Evolutionary conservation across 495 filamentous ascomycete genomes (phyloP).

Genomic region (Gamarada debralockiae): DNA sequence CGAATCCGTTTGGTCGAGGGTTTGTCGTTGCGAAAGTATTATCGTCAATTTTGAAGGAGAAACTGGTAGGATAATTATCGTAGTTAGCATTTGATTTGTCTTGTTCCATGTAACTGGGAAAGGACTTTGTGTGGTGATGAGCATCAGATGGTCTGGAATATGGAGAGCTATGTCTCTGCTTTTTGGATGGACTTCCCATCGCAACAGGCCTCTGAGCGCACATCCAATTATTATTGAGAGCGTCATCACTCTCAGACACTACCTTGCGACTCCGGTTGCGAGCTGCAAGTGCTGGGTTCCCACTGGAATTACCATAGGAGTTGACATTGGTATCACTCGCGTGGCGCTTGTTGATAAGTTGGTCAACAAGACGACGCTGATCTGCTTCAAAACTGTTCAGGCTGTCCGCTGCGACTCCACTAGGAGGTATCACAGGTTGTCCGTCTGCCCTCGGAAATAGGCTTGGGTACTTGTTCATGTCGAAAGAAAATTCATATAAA

Average conservation of each 20-base stretch:
- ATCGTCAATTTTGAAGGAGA: slow-evolving; percentile 39
- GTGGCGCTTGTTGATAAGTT: slow-evolving; percentile 18
- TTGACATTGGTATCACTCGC: neutral
- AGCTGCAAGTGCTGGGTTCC: neutral
- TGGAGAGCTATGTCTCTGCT: slow-evolving; percentile 2
- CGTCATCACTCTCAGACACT: neutral
- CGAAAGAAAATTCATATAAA: too few species aligned
- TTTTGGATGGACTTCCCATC: slow-evolving; percentile 16
- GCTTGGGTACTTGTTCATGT: slow-evolving; percentile 1
- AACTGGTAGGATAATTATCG: slow-evolving; percentile 34
- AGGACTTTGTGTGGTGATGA: neutral
- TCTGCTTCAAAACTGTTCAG: slow-evolving; percentile 28
- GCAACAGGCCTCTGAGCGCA: slow-evolving; percentile 1
- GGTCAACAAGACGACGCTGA: slow-evolving; percentile 27
- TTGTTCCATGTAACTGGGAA: neutral
- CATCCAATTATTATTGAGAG: neutral
- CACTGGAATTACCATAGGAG: neutral
- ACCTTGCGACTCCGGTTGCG: neutral
- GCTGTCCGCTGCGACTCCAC: slow-evolving; percentile 14
- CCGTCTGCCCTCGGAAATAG: neutral
- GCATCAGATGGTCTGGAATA: neutral
- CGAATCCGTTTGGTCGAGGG: slow-evolving; percentile 16
- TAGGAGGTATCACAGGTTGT: slow-evolving; percentile 14
- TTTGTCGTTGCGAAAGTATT: slow-evolving; percentile 31
- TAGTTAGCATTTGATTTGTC: slow-evolving; percentile 13